A percentile compares a stretch with the other conserved stretches of the same genome.
These are phyloP conservation scores for Grosmannia huntii DNA, from an alignment of 2,329 filamentous ascomycete genomes.

Conservation along the genomic window DNA sequence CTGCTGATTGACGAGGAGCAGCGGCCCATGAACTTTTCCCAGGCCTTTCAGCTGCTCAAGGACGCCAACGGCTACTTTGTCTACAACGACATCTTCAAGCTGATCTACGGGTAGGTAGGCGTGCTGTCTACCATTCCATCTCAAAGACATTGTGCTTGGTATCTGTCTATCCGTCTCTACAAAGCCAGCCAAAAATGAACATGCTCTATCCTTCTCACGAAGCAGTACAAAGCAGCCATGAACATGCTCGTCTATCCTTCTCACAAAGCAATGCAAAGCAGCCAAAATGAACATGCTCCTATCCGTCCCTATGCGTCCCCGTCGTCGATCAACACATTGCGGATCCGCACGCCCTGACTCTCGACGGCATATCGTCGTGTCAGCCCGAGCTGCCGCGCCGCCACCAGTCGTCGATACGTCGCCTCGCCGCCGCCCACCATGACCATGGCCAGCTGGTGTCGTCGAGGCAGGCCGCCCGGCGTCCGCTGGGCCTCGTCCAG, in stretches of 20 bases:
- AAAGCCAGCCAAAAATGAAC: background rate
- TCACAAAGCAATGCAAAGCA: no score
- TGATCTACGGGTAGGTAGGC: conserved; percentile 59
- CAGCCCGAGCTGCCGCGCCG: conserved; percentile 58
- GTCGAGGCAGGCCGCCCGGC: conserved; percentile 53
- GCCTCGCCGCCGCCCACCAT: conserved; percentile 64
- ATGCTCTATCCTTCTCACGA: background rate
- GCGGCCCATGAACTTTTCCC: conserved; percentile 80
- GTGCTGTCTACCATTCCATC: no score
- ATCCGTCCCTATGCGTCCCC: no score
- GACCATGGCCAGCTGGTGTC: conserved; percentile 66
- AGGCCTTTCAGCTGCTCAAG: conserved; percentile 73
- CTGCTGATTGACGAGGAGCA: conserved; percentile 78
- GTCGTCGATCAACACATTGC: conserved; percentile 57
- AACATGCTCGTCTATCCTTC: background rate
- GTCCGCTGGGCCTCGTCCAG: conserved; percentile 65
- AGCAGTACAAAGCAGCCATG: no score
- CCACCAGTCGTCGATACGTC: conserved; percentile 49
- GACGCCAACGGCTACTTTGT: conserved; percentile 65
- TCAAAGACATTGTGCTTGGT: background rate
- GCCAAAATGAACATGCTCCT: no score
- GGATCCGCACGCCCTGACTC: conserved; percentile 67
- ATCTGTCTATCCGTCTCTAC: background rate
- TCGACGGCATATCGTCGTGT: conserved; percentile 67
- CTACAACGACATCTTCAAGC: conserved; percentile 89